These are phyloP conservation scores for Tricholoma bakamatsutake DNA, from an alignment of 768 basidiomycete genomes.

Conservation along the genomic window DNA sequence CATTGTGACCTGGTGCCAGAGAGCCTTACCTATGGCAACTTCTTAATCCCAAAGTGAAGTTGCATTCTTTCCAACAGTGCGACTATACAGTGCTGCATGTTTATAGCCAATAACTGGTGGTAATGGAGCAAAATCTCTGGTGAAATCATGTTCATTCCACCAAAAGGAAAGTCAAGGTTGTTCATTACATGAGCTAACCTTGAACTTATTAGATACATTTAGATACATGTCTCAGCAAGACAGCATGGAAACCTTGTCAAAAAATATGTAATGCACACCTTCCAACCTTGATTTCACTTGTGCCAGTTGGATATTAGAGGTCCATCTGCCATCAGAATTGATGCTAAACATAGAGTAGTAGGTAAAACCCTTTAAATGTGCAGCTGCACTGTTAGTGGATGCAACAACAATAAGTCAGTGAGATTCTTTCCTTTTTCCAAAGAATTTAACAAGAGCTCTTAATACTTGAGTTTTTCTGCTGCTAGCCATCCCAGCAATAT, in stretches of 20 bases:
- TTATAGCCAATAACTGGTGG: slow-evolving; percentile 23
- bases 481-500: slow-evolving; percentile 26
- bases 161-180: slow-evolving; percentile 13
- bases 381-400: slow-evolving; percentile 29
- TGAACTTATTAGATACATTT: slow-evolving; percentile 23
- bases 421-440: slow-evolving; percentile 15
- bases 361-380: slow-evolving; percentile 26
- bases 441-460: slow-evolving; percentile 16
- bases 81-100: too few relatives aligned
- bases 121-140: slow-evolving; percentile 41
- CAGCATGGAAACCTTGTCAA: slow-evolving; percentile 25
- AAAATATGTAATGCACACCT: slow-evolving; percentile 32
- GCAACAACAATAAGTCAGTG: slow-evolving; percentile 21
- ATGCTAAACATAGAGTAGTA: slow-evolving; percentile 29
- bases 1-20: too few relatives aligned
- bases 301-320: neutral
- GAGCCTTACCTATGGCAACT: too few relatives aligned
- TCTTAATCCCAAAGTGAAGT: too few relatives aligned
- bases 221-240: slow-evolving; percentile 24
- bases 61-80: too few relatives aligned
- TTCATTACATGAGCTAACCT: slow-evolving; percentile 15
- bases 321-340: neutral
- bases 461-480: slow-evolving; percentile 26
- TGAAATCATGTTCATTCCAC: slow-evolving; percentile 36
- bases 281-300: slow-evolving; percentile 12